These are phyloP conservation scores for Zelonia costaricensis DNA, from an alignment of 208 protist species.

Conservation along the genomic window DNA sequence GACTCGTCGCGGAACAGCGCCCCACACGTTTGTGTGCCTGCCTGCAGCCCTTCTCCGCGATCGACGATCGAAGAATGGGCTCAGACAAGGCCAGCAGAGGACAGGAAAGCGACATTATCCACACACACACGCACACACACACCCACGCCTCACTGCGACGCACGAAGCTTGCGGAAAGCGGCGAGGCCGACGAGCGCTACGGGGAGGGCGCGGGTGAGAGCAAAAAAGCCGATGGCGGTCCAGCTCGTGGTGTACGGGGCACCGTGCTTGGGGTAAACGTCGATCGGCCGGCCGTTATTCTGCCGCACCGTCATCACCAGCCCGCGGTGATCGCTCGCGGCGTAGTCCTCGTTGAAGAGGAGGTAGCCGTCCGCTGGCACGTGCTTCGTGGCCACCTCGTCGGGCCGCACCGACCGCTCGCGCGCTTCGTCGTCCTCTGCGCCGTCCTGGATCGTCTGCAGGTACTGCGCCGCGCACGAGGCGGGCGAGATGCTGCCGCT, in stretches of 20 bases:
- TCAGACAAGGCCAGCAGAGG: too few relatives aligned
- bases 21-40: too few relatives aligned
- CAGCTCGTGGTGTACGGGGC: slow-evolving; percentile 43
- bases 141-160: neutral
- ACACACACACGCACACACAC: neutral
- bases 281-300: slow-evolving; percentile 27
- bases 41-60: too few relatives aligned
- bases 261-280: slow-evolving; percentile 48
- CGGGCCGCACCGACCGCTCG: neutral
- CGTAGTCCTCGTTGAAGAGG: slow-evolving; percentile 74
- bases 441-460: slow-evolving; percentile 20
- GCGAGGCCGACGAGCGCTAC: slow-evolving; percentile 17
- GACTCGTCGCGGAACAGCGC: too few relatives aligned
- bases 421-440: slow-evolving; percentile 18
- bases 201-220: slow-evolving; percentile 28
- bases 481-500: slow-evolving; percentile 24
- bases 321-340: slow-evolving; percentile 68
- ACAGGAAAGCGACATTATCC: neutral
- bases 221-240: slow-evolving; percentile 31
- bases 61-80: too few relatives aligned
- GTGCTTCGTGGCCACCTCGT: slow-evolving; percentile 14
- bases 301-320: slow-evolving; percentile 61
- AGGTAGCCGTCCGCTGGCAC: slow-evolving; percentile 56
- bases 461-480: slow-evolving; percentile 23
- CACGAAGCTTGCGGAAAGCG: slow-evolving; percentile 15